A percentile compares a stretch with the other conserved stretches of the same genome.
These are phyloP conservation scores for Amauroascus niger DNA, from an alignment of 2,329 filamentous ascomycete species.

Conservation along the genomic window DNA sequence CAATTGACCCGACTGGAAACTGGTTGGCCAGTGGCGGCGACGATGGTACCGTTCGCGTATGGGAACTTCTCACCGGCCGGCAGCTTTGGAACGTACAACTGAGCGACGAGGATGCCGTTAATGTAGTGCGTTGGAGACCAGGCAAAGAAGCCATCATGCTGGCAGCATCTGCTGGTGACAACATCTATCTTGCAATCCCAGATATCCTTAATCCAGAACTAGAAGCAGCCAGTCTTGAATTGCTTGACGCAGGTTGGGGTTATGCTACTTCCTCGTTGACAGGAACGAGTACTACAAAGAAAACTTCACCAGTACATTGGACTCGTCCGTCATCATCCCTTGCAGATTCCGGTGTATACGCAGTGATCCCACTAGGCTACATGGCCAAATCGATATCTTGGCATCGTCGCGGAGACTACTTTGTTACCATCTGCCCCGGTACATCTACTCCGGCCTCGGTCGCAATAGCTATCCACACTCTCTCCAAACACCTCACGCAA, in stretches of 20 bases:
- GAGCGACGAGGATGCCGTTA: slow-evolving; percentile 66
- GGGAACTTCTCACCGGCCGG: slow-evolving; percentile 76
- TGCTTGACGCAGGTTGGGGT: slow-evolving; percentile 84
- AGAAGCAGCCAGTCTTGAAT: slow-evolving; percentile 62
- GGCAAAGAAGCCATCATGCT: slow-evolving; percentile 70
- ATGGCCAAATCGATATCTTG: slow-evolving; percentile 81
- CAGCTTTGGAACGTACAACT: slow-evolving; percentile 79
- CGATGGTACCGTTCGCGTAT: slow-evolving; percentile 83
- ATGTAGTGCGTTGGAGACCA: slow-evolving; percentile 82
- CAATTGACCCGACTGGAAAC: slow-evolving; percentile 73
- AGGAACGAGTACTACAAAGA: slow-evolving; percentile 49
- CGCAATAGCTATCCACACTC: slow-evolving; percentile 85
- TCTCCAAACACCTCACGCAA: slow-evolving; percentile 91
- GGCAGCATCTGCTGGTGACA: slow-evolving; percentile 73
- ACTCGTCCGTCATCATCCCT: slow-evolving; percentile 63
- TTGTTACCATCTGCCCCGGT: slow-evolving; percentile 75
- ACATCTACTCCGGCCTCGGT: slow-evolving; percentile 40
- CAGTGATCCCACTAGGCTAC: slow-evolving; percentile 69
- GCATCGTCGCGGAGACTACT: slow-evolving; percentile 90
- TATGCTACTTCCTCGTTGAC: slow-evolving; percentile 59
- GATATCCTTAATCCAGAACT: slow-evolving; percentile 60
- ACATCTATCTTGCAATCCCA: slow-evolving; percentile 75
- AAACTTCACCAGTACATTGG: slow-evolving; percentile 74
- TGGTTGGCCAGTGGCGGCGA: slow-evolving; percentile 89
- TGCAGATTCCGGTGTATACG: slow-evolving; percentile 63